Evolutionary conservation across 2,329 filamentous ascomycete genomes (phyloP), one percentile per base, ranked within the genome.

Genomic region (Cercospora citrullina): DNA sequence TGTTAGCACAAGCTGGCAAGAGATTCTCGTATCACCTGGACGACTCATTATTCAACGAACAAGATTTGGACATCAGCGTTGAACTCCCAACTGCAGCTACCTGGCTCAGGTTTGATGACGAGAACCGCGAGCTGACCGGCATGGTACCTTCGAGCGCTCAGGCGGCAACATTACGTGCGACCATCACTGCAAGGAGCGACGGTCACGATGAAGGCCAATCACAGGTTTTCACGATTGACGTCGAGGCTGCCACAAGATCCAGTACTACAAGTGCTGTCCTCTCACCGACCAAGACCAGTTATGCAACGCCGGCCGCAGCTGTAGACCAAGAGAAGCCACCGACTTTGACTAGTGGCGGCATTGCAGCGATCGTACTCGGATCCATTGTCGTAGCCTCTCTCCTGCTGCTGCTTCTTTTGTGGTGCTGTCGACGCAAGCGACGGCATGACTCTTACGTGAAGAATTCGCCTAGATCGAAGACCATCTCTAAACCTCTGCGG

Each of bases 61-160:
- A 77, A n/a, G 76, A 80, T 36, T 78, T 83, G 16, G 75, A 77
- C 58, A 72, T 87, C 3, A 79, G 77, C 21, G 75, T 87, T 3
- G 77, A 84, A 48, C 71, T 86, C 21, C 81, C 79, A 4, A 68
- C 79, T 14, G 73, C 84, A 2, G 77, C 80, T 3, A 73, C 77
- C 14, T 86, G 85, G 84, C 78, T 87, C n/a, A 74, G 77, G 1
- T 87, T 85, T 72, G 80, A 86, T 68, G 63, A 80, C 16, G 71
- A 68, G 9, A 82, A 79, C 28, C 78, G 81, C 53, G 80, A 79
- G 2, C 78, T 87, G 2, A 76, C 76, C n/a, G 86, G 86, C 14
- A 80, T 79, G n/a, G 80, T 86, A 9, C 85, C 85, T 0, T 71
- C 75, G 1, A 76, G 79, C 60, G 66, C 80, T 5, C 70, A 77